Evolutionary conservation across 2,329 filamentous ascomycete genomes (phyloP), one percentile per base, ranked within the genome.

Genomic region (Anisogramma anomala): DNA sequence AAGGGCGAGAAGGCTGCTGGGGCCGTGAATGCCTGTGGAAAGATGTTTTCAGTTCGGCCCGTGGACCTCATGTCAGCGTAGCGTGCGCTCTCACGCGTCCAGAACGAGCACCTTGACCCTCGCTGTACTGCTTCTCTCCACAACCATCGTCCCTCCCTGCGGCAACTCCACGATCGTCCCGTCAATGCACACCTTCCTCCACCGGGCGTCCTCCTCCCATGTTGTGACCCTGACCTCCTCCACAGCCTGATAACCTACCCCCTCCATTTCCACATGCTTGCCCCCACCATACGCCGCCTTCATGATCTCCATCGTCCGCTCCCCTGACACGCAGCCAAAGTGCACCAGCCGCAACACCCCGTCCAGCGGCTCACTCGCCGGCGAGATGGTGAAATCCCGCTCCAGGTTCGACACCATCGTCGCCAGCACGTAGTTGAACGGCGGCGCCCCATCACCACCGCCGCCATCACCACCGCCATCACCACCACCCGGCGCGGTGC

Each of bases 151-250:
- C 0, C 87, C 87, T 2, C 72, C 77, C 38, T 67, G 58, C 15
- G 82, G 80, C 1, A 94, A 64, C 44, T 75, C 71, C 3, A 95
- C 75, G 52, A 94, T 93, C 39, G 82, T 86, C 3, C 89, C 89
- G 59, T 96, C 89, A n/a, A 96, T 69, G 57, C 89, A 96, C 11
- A 94, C 73, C 54, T 88, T 77, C 46, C 89, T 70, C 87, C 87
- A 95, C 39, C 77, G 67, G 33, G 65, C 66, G n/a, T 85, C 77
- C 13, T 73, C 65, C 53, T 91, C 84, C 1, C 65, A 48, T 26
- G 85, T 77, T 13, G 73, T 69, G 34, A 95, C 76, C 43, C 63
- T 68, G 14, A 94, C 50, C 38, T 73, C 73, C 2, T 82, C 73
- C 6, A 91, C 69, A 40, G 75, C 71, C 14, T 82, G 74, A 56